Conservation (phyloP, 2,329 filamentous ascomycete genomes). For the Septoria petroselini region DNA sequence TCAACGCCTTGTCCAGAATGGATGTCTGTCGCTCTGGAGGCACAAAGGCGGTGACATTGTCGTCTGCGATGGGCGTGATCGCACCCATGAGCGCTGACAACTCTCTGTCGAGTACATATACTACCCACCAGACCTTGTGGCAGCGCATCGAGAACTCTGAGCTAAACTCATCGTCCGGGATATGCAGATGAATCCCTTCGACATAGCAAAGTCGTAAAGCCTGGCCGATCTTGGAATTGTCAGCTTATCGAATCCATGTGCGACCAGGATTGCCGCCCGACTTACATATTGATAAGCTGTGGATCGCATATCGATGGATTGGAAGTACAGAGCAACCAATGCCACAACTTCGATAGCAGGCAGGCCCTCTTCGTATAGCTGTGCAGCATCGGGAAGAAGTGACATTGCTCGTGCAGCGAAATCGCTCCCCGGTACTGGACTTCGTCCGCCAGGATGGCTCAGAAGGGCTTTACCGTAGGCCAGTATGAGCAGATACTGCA, state of each 20-base stretch:
- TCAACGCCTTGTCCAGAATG: constrained; percentile 13
- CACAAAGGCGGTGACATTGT: constrained; percentile 47
- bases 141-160: constrained; percentile 36
- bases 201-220: constrained; percentile 43
- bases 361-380: constrained; percentile 16
- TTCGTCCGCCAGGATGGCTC: constrained; percentile 8
- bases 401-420: constrained; percentile 11
- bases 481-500: constrained; percentile 54
- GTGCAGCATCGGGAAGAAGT: constrained; percentile 11
- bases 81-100: constrained; percentile 55
- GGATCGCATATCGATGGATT: constrained; percentile 21
- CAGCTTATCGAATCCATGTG: neutral
- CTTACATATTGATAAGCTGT: constrained; percentile 18
- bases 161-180: constrained; percentile 13
- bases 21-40: constrained; percentile 10
- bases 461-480: constrained; percentile 56
- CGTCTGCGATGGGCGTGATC: constrained; percentile 50
- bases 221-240: constrained; percentile 44
- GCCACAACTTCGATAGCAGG: constrained; percentile 16
- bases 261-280: neutral
- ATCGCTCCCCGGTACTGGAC: constrained; percentile 39
- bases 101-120: constrained; percentile 53
- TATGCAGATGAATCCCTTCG: constrained; percentile 15
- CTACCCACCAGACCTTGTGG: constrained; percentile 54
- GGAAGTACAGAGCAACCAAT: constrained; percentile 19